Evolutionary conservation across 192 early-diverging fungal species (phyloP).

Genomic region (Rhizoclosmatium sp.): DNA sequence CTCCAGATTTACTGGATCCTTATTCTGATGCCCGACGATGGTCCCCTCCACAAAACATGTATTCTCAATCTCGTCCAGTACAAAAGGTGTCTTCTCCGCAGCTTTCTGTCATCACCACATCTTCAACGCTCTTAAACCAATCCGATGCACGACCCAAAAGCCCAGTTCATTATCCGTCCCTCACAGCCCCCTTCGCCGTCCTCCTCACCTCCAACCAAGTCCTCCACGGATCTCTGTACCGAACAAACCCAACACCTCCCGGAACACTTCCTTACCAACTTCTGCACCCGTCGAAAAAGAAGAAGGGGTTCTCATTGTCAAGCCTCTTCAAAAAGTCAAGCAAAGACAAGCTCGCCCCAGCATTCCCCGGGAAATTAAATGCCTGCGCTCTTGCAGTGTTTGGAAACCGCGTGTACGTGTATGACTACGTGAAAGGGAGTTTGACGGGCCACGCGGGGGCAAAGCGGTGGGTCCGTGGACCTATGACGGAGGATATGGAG

Average conservation of each 20-base stretch:
- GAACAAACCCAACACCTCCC: neutral
- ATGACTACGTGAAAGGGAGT: neutral
- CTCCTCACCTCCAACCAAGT: neutral
- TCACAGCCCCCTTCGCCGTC: neutral
- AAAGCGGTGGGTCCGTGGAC: neutral
- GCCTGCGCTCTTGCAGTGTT: neutral
- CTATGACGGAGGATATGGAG: neutral
- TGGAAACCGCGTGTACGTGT: constrained; percentile 15
- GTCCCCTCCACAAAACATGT: no score
- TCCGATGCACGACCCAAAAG: no score
- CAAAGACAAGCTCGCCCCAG: neutral
- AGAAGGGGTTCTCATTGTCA: neutral
- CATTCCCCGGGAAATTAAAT: neutral
- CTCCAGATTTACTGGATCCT: no score
- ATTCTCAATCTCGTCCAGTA: no score
- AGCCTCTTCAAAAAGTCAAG: neutral
- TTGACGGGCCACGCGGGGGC: neutral
- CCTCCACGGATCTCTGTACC: constrained; percentile 14
- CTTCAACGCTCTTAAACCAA: no score
- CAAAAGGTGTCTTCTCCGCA: no score
- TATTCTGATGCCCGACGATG: no score
- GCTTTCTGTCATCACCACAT: no score
- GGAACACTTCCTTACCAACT: neutral
- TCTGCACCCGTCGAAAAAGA: neutral
- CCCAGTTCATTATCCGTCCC: constrained; percentile 5